A percentile compares a stretch with the other conserved stretches of the same genome.
Evolutionary conservation across 352 stramenopile genomes (phyloP).

Genomic region (Blastocystis sp.): DNA sequence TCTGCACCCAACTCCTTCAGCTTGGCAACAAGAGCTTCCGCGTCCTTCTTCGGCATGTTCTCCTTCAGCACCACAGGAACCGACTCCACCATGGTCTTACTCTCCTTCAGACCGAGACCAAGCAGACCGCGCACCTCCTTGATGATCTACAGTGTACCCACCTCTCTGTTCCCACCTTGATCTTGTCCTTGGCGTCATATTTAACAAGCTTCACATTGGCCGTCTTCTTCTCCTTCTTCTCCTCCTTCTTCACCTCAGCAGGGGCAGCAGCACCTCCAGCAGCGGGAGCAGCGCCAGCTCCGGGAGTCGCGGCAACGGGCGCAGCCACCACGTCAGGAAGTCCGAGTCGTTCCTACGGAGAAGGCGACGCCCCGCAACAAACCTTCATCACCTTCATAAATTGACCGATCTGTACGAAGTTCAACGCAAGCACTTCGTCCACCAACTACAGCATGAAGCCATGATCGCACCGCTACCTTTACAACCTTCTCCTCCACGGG

Average conservation of each 20-base stretch:
- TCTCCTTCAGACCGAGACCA: constrained; percentile 45
- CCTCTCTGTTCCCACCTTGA: neutral
- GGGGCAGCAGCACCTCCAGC: neutral
- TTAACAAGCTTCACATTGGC: constrained; percentile 53
- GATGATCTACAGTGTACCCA: constrained; percentile 7
- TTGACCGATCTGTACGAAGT: constrained; percentile 49
- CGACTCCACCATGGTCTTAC: constrained; percentile 41
- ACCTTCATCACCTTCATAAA: constrained; percentile 39
- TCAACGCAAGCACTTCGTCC: constrained; percentile 47
- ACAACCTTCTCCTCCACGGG: constrained; percentile 46
- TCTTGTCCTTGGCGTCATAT: constrained; percentile 53
- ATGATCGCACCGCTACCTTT: neutral
- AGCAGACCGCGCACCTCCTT: constrained; percentile 45
- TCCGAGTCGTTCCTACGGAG: constrained; percentile 10
- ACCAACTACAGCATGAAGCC: neutral
- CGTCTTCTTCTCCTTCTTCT: constrained; percentile 50
- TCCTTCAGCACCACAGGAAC: constrained; percentile 50
- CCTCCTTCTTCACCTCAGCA: constrained; percentile 18
- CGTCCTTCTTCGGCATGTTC: constrained; percentile 49
- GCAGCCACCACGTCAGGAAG: constrained; percentile 30
- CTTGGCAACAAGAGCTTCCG: constrained; percentile 22
- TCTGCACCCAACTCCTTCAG: constrained; percentile 52
- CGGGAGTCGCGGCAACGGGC: neutral
- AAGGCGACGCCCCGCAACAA: neutral
- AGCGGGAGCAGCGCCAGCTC: constrained; percentile 1